Percentiles rank a stretch among this genome's conserved stretches.
Conservation (phyloP, 2,329 filamentous ascomycete species). For the Nectriaceae sp. region DNA sequence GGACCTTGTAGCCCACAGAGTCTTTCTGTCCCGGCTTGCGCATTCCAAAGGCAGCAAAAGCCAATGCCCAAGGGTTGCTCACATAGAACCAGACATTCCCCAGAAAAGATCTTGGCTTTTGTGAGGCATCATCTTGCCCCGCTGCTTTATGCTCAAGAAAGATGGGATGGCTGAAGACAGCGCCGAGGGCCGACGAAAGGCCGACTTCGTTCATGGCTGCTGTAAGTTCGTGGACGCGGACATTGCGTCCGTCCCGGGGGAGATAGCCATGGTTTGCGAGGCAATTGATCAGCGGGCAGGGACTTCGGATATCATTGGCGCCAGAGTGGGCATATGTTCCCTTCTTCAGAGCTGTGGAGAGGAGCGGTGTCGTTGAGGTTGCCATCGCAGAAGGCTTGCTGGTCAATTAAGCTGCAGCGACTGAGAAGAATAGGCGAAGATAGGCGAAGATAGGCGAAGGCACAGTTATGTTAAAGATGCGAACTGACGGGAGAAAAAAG, state of each 20-base stretch:
- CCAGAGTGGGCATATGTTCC: slow-evolving; percentile 19
- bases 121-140: slow-evolving; percentile 3
- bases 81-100: slow-evolving; percentile 7
- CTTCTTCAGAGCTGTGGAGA: slow-evolving; percentile 2
- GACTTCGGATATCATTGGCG: slow-evolving; percentile 20
- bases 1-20: slow-evolving; percentile 14
- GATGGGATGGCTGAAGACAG: slow-evolving; percentile 22
- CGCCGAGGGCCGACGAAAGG: slow-evolving; percentile 20
- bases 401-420: not conserved
- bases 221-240: slow-evolving; percentile 16
- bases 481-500: no score
- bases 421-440: no score
- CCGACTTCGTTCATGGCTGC: slow-evolving; percentile 18
- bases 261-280: slow-evolving; percentile 29
- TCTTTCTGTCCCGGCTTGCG: slow-evolving; percentile 22
- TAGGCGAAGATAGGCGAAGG: no score
- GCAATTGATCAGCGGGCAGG: slow-evolving; percentile 25
- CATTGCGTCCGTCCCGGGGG: slow-evolving; percentile 22
- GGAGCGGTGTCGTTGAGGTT: slow-evolving; percentile 4
- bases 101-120: slow-evolving; percentile 7
- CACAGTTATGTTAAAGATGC: no score
- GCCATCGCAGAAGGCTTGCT: not conserved
- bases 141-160: slow-evolving; percentile 18
- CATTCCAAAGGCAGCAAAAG: slow-evolving; percentile 20
- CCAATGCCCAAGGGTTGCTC: slow-evolving; percentile 20